Conservation (phyloP, 148 eudicot species). For the Rhododendron simsii region DNA sequence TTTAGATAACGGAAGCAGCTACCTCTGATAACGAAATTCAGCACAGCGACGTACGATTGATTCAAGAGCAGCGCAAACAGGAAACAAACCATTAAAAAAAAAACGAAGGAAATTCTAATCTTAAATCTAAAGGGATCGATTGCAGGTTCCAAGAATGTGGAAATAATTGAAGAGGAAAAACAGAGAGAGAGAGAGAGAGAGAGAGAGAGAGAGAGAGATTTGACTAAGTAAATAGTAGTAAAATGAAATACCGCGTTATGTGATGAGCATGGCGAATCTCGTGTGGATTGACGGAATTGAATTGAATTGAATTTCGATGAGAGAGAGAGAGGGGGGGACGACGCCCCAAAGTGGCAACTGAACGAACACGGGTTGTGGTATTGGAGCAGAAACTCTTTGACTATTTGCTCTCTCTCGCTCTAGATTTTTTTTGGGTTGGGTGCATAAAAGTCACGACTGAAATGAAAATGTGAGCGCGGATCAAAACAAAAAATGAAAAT, state of each 20-base stretch:
- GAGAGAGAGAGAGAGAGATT: background rate
- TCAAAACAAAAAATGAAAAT: too few relatives aligned
- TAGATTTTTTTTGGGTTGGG: background rate
- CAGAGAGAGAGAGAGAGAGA: background rate
- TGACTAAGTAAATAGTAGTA: background rate
- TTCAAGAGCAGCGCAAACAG: background rate
- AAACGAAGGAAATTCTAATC: background rate
- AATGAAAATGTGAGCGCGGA: background rate
- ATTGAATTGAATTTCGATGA: background rate
- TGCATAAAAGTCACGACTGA: background rate
- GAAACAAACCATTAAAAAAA: background rate
- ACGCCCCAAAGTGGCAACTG: background rate
- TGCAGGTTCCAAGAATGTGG: background rate
- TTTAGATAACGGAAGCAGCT: background rate
- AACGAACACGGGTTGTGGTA: background rate
- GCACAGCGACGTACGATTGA: background rate
- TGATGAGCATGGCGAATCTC: constrained; percentile 6
- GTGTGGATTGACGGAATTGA: constrained; percentile 1
- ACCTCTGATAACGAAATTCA: constrained; percentile 7
- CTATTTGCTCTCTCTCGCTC: background rate
- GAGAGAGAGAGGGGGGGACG: background rate
- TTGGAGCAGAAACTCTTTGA: background rate
- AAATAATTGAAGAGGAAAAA: background rate
- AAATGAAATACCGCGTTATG: constrained; percentile 14
- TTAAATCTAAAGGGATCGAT: background rate